A percentile compares a stretch with the other conserved stretches of the same genome.
phyloP scores from a whole-genome alignment of 1,139 yeast genomes.

The Hanseniaspora sp. region DNA sequence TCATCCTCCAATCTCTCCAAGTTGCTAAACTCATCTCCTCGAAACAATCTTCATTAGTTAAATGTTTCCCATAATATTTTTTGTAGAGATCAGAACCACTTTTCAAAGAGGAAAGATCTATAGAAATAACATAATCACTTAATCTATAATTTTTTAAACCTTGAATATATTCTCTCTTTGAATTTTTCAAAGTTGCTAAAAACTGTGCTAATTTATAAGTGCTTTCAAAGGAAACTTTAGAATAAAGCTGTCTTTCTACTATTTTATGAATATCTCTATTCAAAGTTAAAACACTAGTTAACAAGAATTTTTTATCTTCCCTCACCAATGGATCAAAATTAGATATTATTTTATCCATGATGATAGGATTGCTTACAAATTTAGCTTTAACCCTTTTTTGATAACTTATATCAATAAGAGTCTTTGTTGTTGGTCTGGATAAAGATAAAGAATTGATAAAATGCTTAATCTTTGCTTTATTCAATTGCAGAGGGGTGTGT shows the following conservation, averaged over 20 bases:
- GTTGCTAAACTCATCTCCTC: slow-evolving; percentile 43
- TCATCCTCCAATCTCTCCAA: slow-evolving; percentile 83
- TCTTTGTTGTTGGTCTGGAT: not conserved
- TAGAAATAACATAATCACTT: slow-evolving; percentile 43
- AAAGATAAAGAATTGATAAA: slow-evolving; percentile 4
- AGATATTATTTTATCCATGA: not conserved
- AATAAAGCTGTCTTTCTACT: slow-evolving; percentile 16
- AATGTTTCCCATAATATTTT: not conserved
- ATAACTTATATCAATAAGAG: not conserved
- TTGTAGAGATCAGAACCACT: slow-evolving; percentile 32
- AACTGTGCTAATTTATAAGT: slow-evolving; percentile 8
- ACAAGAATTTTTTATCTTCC: slow-evolving; percentile 25
- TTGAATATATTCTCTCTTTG: not conserved
- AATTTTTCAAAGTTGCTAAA: not conserved
- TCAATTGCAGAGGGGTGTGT: not conserved
- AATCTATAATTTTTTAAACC: slow-evolving; percentile 26
- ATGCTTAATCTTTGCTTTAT: not conserved
- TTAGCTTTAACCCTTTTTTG: not conserved
- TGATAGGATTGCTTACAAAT: not conserved
- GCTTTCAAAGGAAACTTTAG: slow-evolving; percentile 2
- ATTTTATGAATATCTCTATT: slow-evolving; percentile 21
- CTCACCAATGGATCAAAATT: slow-evolving; percentile 19
- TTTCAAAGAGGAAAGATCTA: slow-evolving; percentile 48
- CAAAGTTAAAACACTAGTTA: slow-evolving; percentile 27
- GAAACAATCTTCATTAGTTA: not conserved